phyloP scores from a whole-genome alignment of 1,284 basidiomycete species.

The Ceratobasidium sp. region DNA sequence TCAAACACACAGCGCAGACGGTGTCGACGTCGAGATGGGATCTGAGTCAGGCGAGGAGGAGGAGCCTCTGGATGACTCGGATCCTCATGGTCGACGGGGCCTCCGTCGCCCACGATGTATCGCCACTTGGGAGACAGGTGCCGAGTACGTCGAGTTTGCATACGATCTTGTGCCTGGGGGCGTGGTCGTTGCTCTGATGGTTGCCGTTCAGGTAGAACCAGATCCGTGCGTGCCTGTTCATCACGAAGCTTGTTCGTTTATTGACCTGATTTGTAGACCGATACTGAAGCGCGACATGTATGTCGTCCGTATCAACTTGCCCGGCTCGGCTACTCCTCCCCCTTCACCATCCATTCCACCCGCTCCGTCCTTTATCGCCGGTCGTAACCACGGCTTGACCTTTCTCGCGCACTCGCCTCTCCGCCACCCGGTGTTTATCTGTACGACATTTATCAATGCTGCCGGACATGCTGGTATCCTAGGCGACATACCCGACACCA shows the following conservation, averaged over 20 bases:
- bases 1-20: conserved; percentile 25
- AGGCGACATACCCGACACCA: conserved; percentile 32
- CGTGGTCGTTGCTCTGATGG: conserved; percentile 33
- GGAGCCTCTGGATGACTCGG: neutral
- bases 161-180: conserved; percentile 33
- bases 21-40: conserved; percentile 28
- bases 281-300: conserved; percentile 32
- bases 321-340: neutral
- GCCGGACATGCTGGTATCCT: conserved; percentile 31
- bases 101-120: conserved; percentile 21
- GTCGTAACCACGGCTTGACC: conserved; percentile 6
- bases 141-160: conserved; percentile 36
- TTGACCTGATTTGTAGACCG: neutral
- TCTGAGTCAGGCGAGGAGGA: conserved; percentile 6
- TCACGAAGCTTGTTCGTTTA: neutral
- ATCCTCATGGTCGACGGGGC: neutral
- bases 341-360: neutral
- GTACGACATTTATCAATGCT: conserved; percentile 5
- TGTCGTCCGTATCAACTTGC: conserved; percentile 21
- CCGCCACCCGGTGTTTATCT: conserved; percentile 24
- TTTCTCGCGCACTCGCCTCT: conserved; percentile 32
- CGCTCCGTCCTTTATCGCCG: neutral
- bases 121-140: conserved; percentile 25
- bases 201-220: conserved; percentile 17
- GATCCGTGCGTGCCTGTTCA: conserved; percentile 10